These are phyloP conservation scores for Barbarea vulgaris DNA, from an alignment of 345 rosid genomes.

Conservation along the genomic window DNA sequence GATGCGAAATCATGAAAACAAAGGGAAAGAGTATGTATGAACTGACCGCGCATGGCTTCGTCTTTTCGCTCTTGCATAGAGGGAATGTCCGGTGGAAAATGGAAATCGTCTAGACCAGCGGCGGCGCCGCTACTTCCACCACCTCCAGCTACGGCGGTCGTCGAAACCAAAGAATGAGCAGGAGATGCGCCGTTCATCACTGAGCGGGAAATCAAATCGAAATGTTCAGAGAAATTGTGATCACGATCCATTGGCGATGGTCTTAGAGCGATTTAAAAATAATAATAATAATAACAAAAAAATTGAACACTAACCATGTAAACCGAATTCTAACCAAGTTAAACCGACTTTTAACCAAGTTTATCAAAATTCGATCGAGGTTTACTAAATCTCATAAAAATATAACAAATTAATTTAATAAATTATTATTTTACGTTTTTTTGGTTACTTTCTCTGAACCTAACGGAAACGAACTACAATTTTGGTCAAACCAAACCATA, in stretches of 20 bases:
- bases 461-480: neutral
- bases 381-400: too few relatives aligned
- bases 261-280: neutral
- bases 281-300: neutral
- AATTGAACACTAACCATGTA: neutral
- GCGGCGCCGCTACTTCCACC: slow-evolving; percentile 56
- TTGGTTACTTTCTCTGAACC: neutral
- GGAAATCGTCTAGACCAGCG: slow-evolving; percentile 59
- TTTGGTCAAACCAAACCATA: neutral
- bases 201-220: slow-evolving; percentile 6
- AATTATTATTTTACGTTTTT: neutral
- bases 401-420: too few relatives aligned
- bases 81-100: slow-evolving; percentile 62
- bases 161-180: slow-evolving; percentile 69
- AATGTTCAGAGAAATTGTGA: neutral
- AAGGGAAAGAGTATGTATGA: neutral
- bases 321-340: neutral
- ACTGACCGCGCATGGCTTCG: slow-evolving; percentile 44
- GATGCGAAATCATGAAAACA: neutral
- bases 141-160: slow-evolving; percentile 68
- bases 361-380: neutral
- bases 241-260: neutral
- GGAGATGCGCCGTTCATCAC: slow-evolving; percentile 76
- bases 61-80: slow-evolving; percentile 55
- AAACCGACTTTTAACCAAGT: neutral